These are phyloP conservation scores for Cytospora leucostoma DNA, from an alignment of 2,329 filamentous ascomycete genomes.

Conservation along the genomic window DNA sequence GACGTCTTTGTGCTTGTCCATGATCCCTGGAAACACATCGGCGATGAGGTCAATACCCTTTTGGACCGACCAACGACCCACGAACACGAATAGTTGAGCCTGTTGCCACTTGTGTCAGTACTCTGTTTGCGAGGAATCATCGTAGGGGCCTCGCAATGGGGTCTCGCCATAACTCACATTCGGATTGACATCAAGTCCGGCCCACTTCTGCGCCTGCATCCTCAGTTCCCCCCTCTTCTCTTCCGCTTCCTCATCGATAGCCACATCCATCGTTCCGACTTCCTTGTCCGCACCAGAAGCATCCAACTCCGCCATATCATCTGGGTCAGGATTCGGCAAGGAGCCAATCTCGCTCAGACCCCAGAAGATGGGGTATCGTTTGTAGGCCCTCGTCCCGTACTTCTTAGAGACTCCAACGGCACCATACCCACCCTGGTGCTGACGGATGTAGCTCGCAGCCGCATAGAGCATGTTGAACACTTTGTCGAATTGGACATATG, in stretches of 20 bases:
- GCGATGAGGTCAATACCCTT: constrained; percentile 69
- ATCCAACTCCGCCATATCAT: constrained; percentile 61
- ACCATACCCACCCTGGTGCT: constrained; percentile 66
- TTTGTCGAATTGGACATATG: constrained; percentile 66
- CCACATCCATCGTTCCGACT: constrained; percentile 46
- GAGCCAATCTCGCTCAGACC: constrained; percentile 61
- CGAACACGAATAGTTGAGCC: constrained; percentile 68
- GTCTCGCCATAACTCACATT: constrained; percentile 33
- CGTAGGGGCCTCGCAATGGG: no score
- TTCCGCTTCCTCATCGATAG: constrained; percentile 49
- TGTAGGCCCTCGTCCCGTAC: constrained; percentile 52
- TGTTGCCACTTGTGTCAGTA: not conserved
- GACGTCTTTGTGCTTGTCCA: constrained; percentile 58
- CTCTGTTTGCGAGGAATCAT: not conserved
- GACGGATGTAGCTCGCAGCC: constrained; percentile 61
- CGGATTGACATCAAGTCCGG: constrained; percentile 61
- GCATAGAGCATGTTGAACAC: constrained; percentile 67
- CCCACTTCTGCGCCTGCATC: constrained; percentile 67
- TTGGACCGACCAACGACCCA: constrained; percentile 69
- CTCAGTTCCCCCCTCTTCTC: constrained; percentile 50
- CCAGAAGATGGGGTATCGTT: constrained; percentile 69
- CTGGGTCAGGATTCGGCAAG: constrained; percentile 64
- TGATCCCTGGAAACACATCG: constrained; percentile 62
- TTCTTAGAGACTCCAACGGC: constrained; percentile 67
- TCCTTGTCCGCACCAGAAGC: constrained; percentile 54